Percentiles rank a stretch among this genome's conserved stretches.
phyloP scores from a whole-genome alignment of 2,329 filamentous ascomycete genomes.

The Aspergillus calidoustus region DNA sequence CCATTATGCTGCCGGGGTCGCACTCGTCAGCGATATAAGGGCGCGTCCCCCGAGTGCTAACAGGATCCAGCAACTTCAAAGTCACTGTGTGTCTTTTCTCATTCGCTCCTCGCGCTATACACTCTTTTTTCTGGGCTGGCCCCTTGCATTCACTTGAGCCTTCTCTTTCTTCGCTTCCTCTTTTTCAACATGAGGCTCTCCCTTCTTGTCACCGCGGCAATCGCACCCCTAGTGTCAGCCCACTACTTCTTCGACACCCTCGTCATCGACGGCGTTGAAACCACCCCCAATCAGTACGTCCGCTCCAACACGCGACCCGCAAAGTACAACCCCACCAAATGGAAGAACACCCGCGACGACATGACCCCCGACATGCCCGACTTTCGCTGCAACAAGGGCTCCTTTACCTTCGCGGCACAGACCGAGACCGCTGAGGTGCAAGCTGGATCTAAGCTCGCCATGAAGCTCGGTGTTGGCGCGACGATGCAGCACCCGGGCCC shows the following conservation, averaged over 20 bases:
- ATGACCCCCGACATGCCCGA: constrained; percentile 12
- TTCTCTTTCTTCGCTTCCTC: not conserved
- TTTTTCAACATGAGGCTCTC: not conserved
- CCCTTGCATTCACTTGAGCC: no score
- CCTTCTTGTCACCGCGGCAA: not conserved
- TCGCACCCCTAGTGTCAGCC: constrained; percentile 5
- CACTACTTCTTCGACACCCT: constrained; percentile 23
- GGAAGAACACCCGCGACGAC: no score
- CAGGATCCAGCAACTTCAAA: no score
- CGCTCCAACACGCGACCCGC: constrained; percentile 14
- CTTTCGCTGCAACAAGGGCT: constrained; percentile 17
- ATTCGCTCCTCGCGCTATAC: no score
- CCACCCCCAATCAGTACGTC: constrained; percentile 10
- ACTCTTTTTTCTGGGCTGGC: no score
- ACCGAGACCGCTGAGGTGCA: constrained; percentile 19
- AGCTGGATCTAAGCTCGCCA: constrained; percentile 22
- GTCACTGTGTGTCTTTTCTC: no score
- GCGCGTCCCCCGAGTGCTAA: no score
- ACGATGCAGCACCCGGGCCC: constrained; percentile 29
- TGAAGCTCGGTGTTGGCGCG: constrained; percentile 26
- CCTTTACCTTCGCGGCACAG: constrained; percentile 13
- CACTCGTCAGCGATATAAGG: no score
- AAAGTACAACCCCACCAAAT: no score
- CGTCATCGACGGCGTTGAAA: constrained; percentile 19
- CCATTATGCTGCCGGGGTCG: no score